Evolutionary conservation across 129 eudicot species (phyloP).

Genomic region (Silybum marianum): DNA sequence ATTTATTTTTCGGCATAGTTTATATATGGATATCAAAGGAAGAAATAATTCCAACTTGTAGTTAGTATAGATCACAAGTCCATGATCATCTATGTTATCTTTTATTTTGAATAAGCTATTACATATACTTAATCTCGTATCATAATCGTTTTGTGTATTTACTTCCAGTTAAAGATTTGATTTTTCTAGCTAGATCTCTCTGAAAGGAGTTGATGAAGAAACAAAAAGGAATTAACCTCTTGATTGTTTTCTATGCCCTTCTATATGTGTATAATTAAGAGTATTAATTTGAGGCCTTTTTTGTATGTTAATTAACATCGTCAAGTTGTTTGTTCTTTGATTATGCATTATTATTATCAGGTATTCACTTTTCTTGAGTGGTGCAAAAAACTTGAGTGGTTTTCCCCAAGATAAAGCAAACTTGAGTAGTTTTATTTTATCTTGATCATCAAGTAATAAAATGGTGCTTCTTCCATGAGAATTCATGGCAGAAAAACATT

Average conservation of each 20-base stretch:
- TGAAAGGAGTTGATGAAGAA: not conserved
- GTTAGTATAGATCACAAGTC: constrained; percentile 12
- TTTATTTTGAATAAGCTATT: not conserved
- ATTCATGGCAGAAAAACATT: constrained; percentile 33
- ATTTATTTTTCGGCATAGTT: constrained; percentile 4
- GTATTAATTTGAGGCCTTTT: constrained; percentile 2
- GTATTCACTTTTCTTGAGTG: constrained; percentile 45
- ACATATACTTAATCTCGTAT: not conserved
- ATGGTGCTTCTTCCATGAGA: constrained; percentile 36
- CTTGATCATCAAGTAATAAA: constrained; percentile 47
- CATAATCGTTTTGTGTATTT: constrained; percentile 4
- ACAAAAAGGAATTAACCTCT: constrained; percentile 9
- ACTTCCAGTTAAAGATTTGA: not conserved
- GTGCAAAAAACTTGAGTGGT: constrained; percentile 49
- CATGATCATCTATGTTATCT: constrained; percentile 3
- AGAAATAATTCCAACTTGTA: constrained; percentile 2
- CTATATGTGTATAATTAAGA: not conserved
- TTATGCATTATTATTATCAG: constrained; percentile 30
- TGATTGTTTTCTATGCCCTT: constrained; percentile 15
- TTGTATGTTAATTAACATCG: constrained; percentile 14
- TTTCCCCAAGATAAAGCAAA: constrained; percentile 60
- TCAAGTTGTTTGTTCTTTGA: constrained; percentile 22
- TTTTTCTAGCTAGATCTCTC: constrained; percentile 7
- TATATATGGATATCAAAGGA: not conserved
- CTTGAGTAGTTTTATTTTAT: constrained; percentile 58